Evolutionary conservation across 2,329 filamentous ascomycete species (phyloP), one percentile per base, ranked within the genome.

Genomic region (Diatrype stigma): DNA sequence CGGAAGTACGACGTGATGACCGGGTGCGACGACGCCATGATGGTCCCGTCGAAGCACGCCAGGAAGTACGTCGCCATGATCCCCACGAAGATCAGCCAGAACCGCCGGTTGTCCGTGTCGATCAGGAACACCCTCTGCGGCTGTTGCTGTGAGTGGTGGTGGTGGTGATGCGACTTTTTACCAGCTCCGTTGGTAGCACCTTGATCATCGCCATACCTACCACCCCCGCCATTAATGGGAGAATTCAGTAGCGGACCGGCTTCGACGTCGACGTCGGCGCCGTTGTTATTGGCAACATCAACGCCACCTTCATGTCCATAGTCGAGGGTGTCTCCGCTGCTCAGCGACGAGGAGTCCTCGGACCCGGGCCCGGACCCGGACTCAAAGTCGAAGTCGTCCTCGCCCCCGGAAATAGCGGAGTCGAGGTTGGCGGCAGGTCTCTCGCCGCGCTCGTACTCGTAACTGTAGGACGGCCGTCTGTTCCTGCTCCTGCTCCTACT

Each of bases 21-120:
- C 0, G 89, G 88, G 66, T 94, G 89, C 40, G 80, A 86, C 2
- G 87, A 90, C 4, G 87, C 87, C 87, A 93, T 91, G 57, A 93
- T 80, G 3, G 88, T 93, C 11, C 81, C 79, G 71, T 93, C 89
- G 63, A 93, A 92, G 64, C 76, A 83, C 32, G 73, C 71, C 16
- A 84, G 73, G 55, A 85, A 80, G 60, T 81, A 80, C 4, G 75
- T 74, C n/a, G 77, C 63, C 54, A 86, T 68, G 45, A 87, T 73
- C 47, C 79, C 78, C 6, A 70, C 58, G 62, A 87, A 88, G 50
- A 87, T 80, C 53, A 82, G 63, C 77, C 81, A 84, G 70, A 89
- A 88, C 28, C 76, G 73, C 7, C 70, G 64, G 30, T 65, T 67
- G 8, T 78, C 72, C 37, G 75, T 73, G 54, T 72, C 72, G 54